Conservation (phyloP, 2,329 filamentous ascomycete species). For the Magnaporthiopsis poae region DNA sequence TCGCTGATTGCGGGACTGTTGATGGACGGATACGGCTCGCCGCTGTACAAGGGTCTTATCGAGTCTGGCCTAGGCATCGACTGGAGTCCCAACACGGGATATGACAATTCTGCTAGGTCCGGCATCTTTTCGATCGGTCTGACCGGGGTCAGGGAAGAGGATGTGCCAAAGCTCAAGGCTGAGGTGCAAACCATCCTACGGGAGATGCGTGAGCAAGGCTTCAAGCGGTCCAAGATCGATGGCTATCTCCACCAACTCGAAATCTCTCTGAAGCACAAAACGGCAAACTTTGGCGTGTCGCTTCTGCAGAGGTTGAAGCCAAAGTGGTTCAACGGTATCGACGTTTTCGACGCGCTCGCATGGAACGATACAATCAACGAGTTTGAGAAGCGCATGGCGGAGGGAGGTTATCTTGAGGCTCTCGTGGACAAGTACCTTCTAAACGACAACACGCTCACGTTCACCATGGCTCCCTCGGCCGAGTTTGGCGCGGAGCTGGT, state of each 20-base stretch:
- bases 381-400: constrained; percentile 67
- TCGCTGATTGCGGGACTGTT: constrained; percentile 73
- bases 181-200: constrained; percentile 63
- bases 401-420: constrained; percentile 72
- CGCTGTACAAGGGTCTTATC: constrained; percentile 78
- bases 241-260: constrained; percentile 90
- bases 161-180: constrained; percentile 67
- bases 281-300: constrained; percentile 84
- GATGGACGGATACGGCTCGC: constrained; percentile 90
- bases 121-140: constrained; percentile 85
- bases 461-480: constrained; percentile 83
- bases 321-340: constrained; percentile 89
- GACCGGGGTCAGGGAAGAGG: constrained; percentile 74
- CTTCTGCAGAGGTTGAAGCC: constrained; percentile 81
- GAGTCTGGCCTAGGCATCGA: constrained; percentile 84
- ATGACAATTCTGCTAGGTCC: constrained; percentile 65
- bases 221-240: constrained; percentile 82
- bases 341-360: constrained; percentile 80
- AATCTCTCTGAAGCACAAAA: constrained; percentile 90
- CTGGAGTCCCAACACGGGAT: constrained; percentile 89
- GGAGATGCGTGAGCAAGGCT: constrained; percentile 63
- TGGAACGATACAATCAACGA: constrained; percentile 82
- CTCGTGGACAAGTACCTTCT: constrained; percentile 83
- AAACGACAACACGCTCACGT: constrained; percentile 76
- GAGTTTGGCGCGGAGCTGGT: constrained; percentile 65